Evolutionary conservation across 2,329 filamentous ascomycete genomes (phyloP).

Genomic region (Dothistroma pini): DNA sequence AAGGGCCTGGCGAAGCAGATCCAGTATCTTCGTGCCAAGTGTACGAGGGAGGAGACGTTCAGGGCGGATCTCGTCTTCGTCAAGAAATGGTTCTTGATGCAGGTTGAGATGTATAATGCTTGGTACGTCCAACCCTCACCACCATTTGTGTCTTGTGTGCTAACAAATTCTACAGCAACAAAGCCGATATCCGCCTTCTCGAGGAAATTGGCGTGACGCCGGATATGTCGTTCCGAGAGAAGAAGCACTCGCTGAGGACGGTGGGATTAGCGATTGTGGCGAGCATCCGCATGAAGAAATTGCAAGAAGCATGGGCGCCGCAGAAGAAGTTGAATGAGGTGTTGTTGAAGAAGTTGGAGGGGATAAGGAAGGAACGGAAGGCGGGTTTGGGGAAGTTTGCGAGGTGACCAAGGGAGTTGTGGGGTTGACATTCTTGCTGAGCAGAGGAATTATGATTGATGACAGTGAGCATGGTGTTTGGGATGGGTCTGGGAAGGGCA

Average conservation of each 20-base stretch:
- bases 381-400: conserved; percentile 3
- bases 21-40: conserved; percentile 79
- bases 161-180: conserved; percentile 62
- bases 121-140: conserved; percentile 62
- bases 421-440: neutral
- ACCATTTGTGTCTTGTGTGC: neutral
- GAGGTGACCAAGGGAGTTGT: neutral
- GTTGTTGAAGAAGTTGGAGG: conserved; percentile 45
- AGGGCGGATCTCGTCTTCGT: conserved; percentile 77
- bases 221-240: conserved; percentile 46
- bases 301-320: conserved; percentile 49
- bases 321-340: conserved; percentile 49
- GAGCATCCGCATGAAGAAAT: conserved; percentile 49
- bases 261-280: conserved; percentile 51
- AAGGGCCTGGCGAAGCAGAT: conserved; percentile 85
- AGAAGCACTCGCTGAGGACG: conserved; percentile 46
- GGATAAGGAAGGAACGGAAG: conserved; percentile 37
- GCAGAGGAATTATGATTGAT: neutral
- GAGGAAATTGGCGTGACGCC: conserved; percentile 71
- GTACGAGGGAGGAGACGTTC: conserved; percentile 75
- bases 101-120: conserved; percentile 78
- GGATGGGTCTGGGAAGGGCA: too few species aligned
- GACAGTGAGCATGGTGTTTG: too few species aligned
- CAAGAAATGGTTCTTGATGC: conserved; percentile 76
- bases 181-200: conserved; percentile 82